Conservation (phyloP, 768 basidiomycete genomes). For the Calocybe cyanea region DNA sequence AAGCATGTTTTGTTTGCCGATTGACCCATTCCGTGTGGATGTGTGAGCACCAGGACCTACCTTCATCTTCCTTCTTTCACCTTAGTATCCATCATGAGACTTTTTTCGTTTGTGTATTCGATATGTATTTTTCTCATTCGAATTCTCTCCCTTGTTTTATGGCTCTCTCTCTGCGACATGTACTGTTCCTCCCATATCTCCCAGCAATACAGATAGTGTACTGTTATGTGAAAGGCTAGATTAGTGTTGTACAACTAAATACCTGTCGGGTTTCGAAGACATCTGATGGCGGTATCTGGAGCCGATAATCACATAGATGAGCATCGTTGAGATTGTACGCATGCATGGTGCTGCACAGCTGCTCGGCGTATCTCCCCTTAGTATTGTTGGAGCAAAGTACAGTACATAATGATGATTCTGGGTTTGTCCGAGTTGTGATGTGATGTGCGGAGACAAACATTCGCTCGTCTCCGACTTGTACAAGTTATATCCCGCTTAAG, state of each 20-base stretch:
- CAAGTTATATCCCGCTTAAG: too few species aligned
- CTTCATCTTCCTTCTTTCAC: not conserved
- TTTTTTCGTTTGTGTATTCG: slow-evolving; percentile 17
- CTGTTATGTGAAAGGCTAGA: slow-evolving; percentile 7
- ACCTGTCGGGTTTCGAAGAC: not conserved
- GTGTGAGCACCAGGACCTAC: not conserved
- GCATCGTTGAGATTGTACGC: too few species aligned
- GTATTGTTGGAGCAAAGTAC: too few species aligned
- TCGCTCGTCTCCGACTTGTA: not conserved
- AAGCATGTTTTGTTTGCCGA: slow-evolving; percentile 84
- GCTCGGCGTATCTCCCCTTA: too few species aligned
- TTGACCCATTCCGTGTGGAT: slow-evolving; percentile 26
- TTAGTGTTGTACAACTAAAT: slow-evolving; percentile 19
- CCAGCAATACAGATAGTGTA: slow-evolving; percentile 3
- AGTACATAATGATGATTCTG: too few species aligned
- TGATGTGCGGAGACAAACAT: not conserved
- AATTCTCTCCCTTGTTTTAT: slow-evolving; percentile 1
- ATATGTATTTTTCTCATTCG: slow-evolving; percentile 8
- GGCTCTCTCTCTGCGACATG: slow-evolving; percentile 10
- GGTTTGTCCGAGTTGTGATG: too few species aligned
- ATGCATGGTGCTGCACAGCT: too few species aligned
- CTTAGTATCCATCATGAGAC: slow-evolving; percentile 7
- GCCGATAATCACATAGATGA: too few species aligned
- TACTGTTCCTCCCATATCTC: slow-evolving; percentile 7
- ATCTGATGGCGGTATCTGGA: not conserved